These are phyloP conservation scores for Zhuliangozyma blackwelliae DNA, from an alignment of 1,139 yeast species.

Conservation along the genomic window DNA sequence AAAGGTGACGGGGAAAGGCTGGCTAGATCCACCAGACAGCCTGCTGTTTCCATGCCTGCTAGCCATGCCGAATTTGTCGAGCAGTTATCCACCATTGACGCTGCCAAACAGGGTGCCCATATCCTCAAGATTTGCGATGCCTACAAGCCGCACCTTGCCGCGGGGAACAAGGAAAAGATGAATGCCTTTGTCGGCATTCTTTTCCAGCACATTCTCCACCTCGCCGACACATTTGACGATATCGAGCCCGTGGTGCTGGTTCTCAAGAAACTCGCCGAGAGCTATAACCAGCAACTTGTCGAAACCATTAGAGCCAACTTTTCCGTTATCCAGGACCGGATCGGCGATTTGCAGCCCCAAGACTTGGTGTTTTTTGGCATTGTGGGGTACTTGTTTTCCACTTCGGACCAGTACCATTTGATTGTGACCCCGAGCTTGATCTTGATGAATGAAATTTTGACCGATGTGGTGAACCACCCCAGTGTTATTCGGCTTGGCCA, in stretches of 20 bases:
- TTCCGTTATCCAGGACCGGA: conserved; percentile 45
- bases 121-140: conserved; percentile 54
- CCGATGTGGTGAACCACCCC: conserved; percentile 27
- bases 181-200: conserved; percentile 62
- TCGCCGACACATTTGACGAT: conserved; percentile 23
- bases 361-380: conserved; percentile 68
- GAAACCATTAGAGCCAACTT: conserved; percentile 34
- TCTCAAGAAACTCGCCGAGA: conserved; percentile 59
- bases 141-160: conserved; percentile 73
- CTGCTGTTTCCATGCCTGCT: conserved; percentile 50
- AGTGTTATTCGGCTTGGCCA: conserved; percentile 38
- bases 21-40: conserved; percentile 7
- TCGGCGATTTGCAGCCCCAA: conserved; percentile 33
- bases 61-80: conserved; percentile 48
- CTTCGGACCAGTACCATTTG: conserved; percentile 93
- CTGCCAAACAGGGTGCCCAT: conserved; percentile 42
- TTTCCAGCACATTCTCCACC: conserved; percentile 56
- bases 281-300: conserved; percentile 62
- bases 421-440: conserved; percentile 82
- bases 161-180: conserved; percentile 76
- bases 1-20: conserved; percentile 7
- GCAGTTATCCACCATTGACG: conserved; percentile 21
- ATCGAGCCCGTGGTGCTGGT: conserved; percentile 45
- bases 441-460: conserved; percentile 64
- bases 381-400: conserved; percentile 77